Conservation (phyloP, 2,329 filamentous ascomycete genomes). For the Epichloe aotearoae region DNA sequence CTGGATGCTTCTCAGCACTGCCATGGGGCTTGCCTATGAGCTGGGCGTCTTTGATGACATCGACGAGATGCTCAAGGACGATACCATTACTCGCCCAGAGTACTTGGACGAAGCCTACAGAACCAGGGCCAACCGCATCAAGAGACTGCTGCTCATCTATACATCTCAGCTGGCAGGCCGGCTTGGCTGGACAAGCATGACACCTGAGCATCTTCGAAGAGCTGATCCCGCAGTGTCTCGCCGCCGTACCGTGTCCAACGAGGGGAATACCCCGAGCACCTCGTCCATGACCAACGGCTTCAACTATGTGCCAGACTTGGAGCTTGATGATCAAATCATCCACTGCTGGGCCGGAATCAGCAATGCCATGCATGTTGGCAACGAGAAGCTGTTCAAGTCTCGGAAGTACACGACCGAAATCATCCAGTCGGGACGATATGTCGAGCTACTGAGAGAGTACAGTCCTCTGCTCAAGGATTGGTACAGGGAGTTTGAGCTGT, state of each 20-base stretch:
- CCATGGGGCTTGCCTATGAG: constrained; percentile 81
- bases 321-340: constrained; percentile 55
- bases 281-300: constrained; percentile 44
- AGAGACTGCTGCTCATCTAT: constrained; percentile 78
- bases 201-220: constrained; percentile 53
- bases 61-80: constrained; percentile 51
- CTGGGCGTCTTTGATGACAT: constrained; percentile 91
- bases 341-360: constrained; percentile 94
- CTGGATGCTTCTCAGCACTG: constrained; percentile 92
- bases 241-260: constrained; percentile 34
- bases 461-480: constrained; percentile 66
- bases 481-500: constrained; percentile 71
- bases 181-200: constrained; percentile 86
- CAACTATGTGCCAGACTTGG: constrained; percentile 53
- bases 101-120: constrained; percentile 67
- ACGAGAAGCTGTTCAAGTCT: constrained; percentile 77
- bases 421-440: constrained; percentile 76
- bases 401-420: constrained; percentile 79
- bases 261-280: constrained; percentile 48
- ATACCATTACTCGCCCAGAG: constrained; percentile 46
- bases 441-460: constrained; percentile 67
- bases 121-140: constrained; percentile 66
- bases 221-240: constrained; percentile 43
- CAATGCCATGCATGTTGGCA: constrained; percentile 81
- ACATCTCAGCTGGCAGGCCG: constrained; percentile 87